Conservation (phyloP, 2,329 filamentous ascomycete species). For the Gnomoniopsis smithogilvyi region DNA sequence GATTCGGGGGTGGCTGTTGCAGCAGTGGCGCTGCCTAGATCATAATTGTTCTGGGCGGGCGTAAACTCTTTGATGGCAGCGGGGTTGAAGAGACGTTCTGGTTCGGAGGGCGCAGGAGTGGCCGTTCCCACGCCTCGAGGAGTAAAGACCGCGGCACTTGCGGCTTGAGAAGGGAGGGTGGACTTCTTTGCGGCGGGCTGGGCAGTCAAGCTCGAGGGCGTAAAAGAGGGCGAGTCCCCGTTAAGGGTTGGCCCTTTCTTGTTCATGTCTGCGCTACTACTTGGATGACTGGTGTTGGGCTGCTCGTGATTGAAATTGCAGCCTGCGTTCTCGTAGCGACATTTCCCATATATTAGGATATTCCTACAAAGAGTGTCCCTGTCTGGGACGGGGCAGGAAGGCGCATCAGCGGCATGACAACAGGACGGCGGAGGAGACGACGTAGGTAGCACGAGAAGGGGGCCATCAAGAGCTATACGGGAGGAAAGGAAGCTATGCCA, state of each 20-base stretch:
- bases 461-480: not conserved
- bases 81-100: conserved; percentile 49
- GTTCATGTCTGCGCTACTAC: conserved; percentile 12
- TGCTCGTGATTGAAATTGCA: conserved; percentile 89
- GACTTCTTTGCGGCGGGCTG: conserved; percentile 58
- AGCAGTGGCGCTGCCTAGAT: conserved; percentile 48
- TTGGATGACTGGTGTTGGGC: not conserved
- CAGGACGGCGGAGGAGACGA: not conserved
- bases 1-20: conserved; percentile 37
- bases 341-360: conserved; percentile 89
- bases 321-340: conserved; percentile 86
- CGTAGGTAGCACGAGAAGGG: not conserved
- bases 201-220: conserved; percentile 52
- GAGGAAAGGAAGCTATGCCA: not conserved
- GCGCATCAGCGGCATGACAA: conserved; percentile 14
- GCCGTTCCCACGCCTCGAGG: conserved; percentile 56
- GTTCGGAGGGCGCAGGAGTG: conserved; percentile 39
- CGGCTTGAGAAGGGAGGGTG: conserved; percentile 83
- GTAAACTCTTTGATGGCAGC: conserved; percentile 58
- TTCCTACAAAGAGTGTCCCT: conserved; percentile 92
- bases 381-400: conserved; percentile 36
- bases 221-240: conserved; percentile 95
- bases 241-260: conserved; percentile 76
- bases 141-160: conserved; percentile 83
- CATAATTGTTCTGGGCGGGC: conserved; percentile 46